Base-by-base conservation (phyloP, 2,329 filamentous ascomycete genomes). In the Fusarium sp. region DNA sequence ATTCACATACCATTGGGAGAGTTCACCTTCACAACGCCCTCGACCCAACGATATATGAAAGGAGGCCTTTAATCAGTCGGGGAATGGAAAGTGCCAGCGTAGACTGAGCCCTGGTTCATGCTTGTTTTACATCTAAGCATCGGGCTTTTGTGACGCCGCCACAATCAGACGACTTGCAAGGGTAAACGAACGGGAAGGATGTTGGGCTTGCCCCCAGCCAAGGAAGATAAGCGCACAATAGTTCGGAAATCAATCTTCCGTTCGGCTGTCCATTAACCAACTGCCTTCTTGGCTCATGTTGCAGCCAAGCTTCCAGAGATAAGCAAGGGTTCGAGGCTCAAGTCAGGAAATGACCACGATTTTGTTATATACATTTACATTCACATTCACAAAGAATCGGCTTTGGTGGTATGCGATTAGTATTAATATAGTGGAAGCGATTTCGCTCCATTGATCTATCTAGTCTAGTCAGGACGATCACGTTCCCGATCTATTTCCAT, bases 371-470 rank as follows among this genome's bases (percentile, higher is more conserved):
- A 31, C 28, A 31, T 31, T 31, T 10, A 17, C 31, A 52, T 47
- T 46, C 28, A 17, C 31, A 52, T 47, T 46, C 56, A 66, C 42
- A 28, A n/a, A 14, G 22, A 10, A 26, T 15, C 15, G n/a, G 42
- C 21, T 31, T 38, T 45, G 60, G 56, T 54, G 72, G 58, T 72
- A 57, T 61, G 70, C 61, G 57, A 74, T 74, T 74, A 74, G 56
- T 65, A 74, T 74, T 74, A 74, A 74, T 69, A 59, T 72, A 65
- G 55, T 52, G 49, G 66, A 73, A 73, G 69, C 62, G 50, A 43
- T 54, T 26, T 46, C 24, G 68, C 72, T 70, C 66, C 70, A 68
- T 63, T 65, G 59, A 57, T 60, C 65, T 69, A 66, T 63, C 69
- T 70, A 57, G 49, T 56, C 61, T 62, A 66, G 61, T 52, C 67